Evolutionary conservation across 495 filamentous ascomycete species (phyloP), one percentile per base, ranked within the genome.

Genomic region (Aspergillus homomorphus): DNA sequence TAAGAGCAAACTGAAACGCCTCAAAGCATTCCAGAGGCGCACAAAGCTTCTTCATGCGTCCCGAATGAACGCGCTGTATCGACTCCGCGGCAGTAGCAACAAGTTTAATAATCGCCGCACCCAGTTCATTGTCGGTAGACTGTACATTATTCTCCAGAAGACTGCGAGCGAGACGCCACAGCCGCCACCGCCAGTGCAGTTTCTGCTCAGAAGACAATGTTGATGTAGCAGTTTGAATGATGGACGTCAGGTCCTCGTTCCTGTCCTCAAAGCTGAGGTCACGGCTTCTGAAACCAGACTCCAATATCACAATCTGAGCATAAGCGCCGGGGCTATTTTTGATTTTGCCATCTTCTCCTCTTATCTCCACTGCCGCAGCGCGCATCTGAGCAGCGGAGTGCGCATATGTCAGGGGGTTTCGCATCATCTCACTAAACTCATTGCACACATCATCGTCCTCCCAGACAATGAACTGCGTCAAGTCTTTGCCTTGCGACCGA

Each of bases 401-500:
- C 6, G 61, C 43, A 9, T 70, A 66, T 18, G 66, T 69, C 19
- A 76, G 69, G 7, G 73, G 68, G 24, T 63, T 72, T 43, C 69
- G 71, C 58, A 76, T 65, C 50, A 74, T 38, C 15, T 79, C 74
- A 38, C 68, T 52, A 63, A 69, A 79, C 24, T 57, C 61, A 44
- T 73, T 63, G 33, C 78, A 77, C n/a, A 91, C 66, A 51, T 79
- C 77, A 56, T 82, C 75, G 59, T 87, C 82, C 61, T 87, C 81
- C 88, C 88, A 91, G 26, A 73, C 74, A 44, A 73, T 74, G 61
- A 74, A 80, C 8, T 58, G 38, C 16, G 60, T 58, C 8, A 73
- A 45, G 12, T 41, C 66, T 18, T 48, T 54, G 57, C 74, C 63
- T 53, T 71, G 58, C 30, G 69, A 55, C 43, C 74, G 67, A 50